Percentiles rank a stretch among this genome's conserved stretches.
Evolutionary conservation across 169 alveolate species (phyloP).

Genomic region (Cryptosporidium sp.): DNA sequence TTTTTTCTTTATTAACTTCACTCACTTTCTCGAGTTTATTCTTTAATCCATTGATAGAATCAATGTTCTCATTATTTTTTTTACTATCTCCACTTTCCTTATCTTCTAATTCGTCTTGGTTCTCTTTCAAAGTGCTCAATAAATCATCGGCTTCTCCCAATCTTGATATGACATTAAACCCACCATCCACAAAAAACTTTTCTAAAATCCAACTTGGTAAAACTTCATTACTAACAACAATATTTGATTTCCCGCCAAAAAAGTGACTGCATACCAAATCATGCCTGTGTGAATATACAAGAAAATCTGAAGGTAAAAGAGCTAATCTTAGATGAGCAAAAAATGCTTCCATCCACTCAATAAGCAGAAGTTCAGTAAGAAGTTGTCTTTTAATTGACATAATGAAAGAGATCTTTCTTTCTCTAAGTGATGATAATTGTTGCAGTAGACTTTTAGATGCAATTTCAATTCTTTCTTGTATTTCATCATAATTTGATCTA

Average conservation of each 20-base stretch:
- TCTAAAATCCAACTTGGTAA: constrained; percentile 65
- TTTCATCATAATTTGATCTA: constrained; percentile 85
- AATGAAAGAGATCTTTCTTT: constrained; percentile 83
- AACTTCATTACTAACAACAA: constrained; percentile 47
- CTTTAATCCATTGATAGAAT: neutral
- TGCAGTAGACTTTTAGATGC: constrained; percentile 82
- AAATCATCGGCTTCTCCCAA: constrained; percentile 31
- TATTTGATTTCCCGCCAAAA: constrained; percentile 69
- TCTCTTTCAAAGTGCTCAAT: neutral
- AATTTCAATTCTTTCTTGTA: constrained; percentile 85
- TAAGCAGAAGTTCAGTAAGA: constrained; percentile 84
- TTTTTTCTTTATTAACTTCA: neutral
- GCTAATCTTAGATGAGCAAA: constrained; percentile 74
- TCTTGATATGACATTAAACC: constrained; percentile 61
- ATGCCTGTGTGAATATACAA: constrained; percentile 74
- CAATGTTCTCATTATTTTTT: neutral
- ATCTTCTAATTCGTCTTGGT: neutral
- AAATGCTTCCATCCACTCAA: constrained; percentile 89
- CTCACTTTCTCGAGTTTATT: neutral
- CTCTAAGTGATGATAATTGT: constrained; percentile 83
- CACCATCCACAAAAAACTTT: constrained; percentile 75
- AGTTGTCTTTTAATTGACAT: constrained; percentile 87
- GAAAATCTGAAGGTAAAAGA: constrained; percentile 61
- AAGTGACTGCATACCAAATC: constrained; percentile 68
- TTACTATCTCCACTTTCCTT: neutral